A percentile compares a stretch with the other conserved stretches of the same genome.
These are phyloP conservation scores for Phytophthora hybrid DNA, from an alignment of 352 stramenopile species.

Conservation along the genomic window DNA sequence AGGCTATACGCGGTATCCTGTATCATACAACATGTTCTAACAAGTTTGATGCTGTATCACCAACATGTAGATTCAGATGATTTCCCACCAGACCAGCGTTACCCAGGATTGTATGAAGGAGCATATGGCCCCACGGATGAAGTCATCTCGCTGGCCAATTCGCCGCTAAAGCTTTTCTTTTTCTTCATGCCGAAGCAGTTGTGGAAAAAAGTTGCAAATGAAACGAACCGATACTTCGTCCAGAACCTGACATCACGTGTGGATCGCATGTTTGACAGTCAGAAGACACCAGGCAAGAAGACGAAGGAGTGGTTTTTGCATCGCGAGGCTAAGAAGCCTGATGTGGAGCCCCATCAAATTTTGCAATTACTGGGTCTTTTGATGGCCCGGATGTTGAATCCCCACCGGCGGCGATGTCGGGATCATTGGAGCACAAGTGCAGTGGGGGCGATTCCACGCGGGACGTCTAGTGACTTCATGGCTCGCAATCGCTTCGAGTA, in stretches of 20 bases:
- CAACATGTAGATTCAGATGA: background rate
- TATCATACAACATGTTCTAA: background rate
- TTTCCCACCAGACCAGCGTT: background rate
- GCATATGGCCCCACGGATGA: background rate
- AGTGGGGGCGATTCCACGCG: background rate
- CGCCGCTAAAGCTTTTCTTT: background rate
- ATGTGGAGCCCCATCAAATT: conserved; percentile 7
- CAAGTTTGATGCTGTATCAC: background rate
- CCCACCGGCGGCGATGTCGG: background rate
- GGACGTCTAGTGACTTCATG: conserved; percentile 5
- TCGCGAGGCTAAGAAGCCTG: background rate
- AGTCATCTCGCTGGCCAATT: background rate
- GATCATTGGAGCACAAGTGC: background rate
- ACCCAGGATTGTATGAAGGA: background rate
- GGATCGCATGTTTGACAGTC: background rate
- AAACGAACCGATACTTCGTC: background rate
- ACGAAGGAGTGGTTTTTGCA: background rate
- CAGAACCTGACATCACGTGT: background rate
- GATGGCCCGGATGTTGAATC: conserved; percentile 6
- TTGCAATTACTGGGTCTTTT: background rate
- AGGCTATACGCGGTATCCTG: background rate
- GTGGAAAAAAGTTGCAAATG: background rate
- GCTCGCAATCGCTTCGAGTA: conserved; percentile 1
- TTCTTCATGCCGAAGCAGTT: background rate
- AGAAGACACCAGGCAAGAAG: conserved; percentile 4